Evolutionary conservation across 495 filamentous ascomycete species (phyloP).

Genomic region (Chaetomium cochliodes): DNA sequence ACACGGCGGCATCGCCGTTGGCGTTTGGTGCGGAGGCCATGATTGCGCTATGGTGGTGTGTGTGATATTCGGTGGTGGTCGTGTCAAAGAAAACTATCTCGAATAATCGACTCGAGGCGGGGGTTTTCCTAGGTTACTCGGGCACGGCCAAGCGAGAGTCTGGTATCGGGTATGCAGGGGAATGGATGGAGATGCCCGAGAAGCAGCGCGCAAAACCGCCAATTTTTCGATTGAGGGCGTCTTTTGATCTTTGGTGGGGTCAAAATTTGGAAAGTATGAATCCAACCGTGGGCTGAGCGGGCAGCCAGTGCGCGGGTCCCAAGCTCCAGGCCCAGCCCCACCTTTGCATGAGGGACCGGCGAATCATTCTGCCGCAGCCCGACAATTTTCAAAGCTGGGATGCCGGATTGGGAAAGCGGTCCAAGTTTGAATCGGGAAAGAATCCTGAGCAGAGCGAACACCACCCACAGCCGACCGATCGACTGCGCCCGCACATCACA

Average conservation of each 20-base stretch:
- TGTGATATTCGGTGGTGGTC: background rate
- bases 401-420: constrained; percentile 20
- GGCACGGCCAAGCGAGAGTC: constrained; percentile 13
- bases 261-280: constrained; percentile 37
- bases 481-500: background rate
- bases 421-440: background rate
- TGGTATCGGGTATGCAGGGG: background rate
- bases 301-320: constrained; percentile 4
- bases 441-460: constrained; percentile 9
- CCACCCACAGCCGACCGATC: background rate
- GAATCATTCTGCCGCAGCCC: constrained; percentile 28
- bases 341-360: constrained; percentile 11
- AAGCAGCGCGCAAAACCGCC: constrained; percentile 23
- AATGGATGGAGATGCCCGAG: background rate
- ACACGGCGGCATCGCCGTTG: constrained; percentile 54
- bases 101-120: background rate
- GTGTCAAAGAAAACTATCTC: background rate
- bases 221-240: constrained; percentile 34
- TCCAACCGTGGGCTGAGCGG: constrained; percentile 19
- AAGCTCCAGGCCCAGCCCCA: constrained; percentile 5
- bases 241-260: constrained; percentile 38
- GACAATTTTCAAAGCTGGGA: constrained; percentile 20
- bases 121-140: background rate
- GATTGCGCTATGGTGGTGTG: constrained; percentile 6
- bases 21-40: constrained; percentile 43